Evolutionary conservation across 441 rosid genomes (phyloP), one percentile per base, ranked within the genome.

Genomic region (Erodium trifolium): DNA sequence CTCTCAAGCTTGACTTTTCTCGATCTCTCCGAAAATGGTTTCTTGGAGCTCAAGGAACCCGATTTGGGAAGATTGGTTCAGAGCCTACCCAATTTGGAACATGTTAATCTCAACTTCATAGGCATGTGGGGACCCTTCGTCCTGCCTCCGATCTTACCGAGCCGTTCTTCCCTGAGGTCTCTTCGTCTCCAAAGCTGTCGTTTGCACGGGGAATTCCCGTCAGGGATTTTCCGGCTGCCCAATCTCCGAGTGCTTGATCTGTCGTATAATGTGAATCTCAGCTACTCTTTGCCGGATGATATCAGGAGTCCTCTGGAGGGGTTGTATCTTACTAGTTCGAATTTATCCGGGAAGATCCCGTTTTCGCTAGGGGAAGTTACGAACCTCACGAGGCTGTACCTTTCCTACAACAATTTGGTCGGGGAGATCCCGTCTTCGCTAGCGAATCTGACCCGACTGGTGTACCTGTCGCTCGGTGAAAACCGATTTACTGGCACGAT

Each of bases 131-230:
- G 12, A 57, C 3, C 6, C n/a, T n/a, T n/a, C 4, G 16, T 49
- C 16, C 34, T 7, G 17, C 53, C 72, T 10, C 27, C 9, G 8
- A 19, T 47, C 18, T 34, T 72, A 4, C 1, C 64, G 4, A 75
- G 57, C 43, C 14, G 65, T 8, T 34, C 73, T 72, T 69, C 73
- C 19, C 65, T 78, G 39, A 27, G 18, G 9, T 29, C 4, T 13
- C 68, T 67, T 59, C 35, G 1, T 29, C 68, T 75, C 6, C 8
- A 3, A 0, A 0, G 0, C 0, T 69, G 76, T 29, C 2, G 14
- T 1, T 19, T 79, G 18, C 51, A 49, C 4, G 82, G 79, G 3
- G 64, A 68, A 2, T 68, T 79, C 13, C 82, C 79, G 9, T 17
- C 23, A 12, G 17, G 43, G 12, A 31, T 73, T 62, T 75, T 79